Conservation (phyloP, 2,329 filamentous ascomycete species). For the Pseudogymnoascus sp. region DNA sequence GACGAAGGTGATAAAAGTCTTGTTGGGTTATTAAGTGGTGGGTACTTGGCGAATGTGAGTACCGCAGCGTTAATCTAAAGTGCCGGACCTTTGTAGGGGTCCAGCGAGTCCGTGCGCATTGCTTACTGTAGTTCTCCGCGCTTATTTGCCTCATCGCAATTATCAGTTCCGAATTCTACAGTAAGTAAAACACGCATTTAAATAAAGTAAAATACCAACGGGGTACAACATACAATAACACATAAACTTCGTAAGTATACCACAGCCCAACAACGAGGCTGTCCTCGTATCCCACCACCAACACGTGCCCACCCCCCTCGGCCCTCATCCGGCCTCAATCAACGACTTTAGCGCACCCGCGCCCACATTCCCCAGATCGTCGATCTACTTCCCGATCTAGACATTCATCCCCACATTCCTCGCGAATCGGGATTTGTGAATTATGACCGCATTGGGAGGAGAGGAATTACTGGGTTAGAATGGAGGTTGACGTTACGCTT, state of each 20-base stretch:
- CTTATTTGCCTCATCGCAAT: not conserved
- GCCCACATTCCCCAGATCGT: not conserved
- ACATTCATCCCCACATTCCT: not conserved
- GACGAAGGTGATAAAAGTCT: not conserved
- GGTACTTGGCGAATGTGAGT: not conserved
- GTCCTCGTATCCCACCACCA: not conserved
- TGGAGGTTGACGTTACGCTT: not conserved
- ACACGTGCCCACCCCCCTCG: not conserved
- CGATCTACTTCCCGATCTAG: not conserved
- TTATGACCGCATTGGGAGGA: not conserved
- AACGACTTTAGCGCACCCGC: not conserved
- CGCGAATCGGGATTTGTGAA: not conserved
- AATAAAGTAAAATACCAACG: not conserved
- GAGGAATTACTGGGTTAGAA: not conserved
- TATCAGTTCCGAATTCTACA: not conserved
- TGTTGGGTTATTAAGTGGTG: not conserved
- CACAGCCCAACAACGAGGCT: not conserved
- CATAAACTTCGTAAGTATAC: not conserved
- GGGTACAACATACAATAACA: not conserved
- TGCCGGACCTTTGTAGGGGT: not conserved
- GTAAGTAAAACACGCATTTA: not conserved
- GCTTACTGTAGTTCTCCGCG: not conserved
- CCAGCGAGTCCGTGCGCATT: not conserved
- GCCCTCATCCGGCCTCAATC: not conserved
- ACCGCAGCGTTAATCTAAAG: not conserved